These are phyloP conservation scores for Croton setiger DNA, from an alignment of 441 rosid genomes.

Conservation along the genomic window DNA sequence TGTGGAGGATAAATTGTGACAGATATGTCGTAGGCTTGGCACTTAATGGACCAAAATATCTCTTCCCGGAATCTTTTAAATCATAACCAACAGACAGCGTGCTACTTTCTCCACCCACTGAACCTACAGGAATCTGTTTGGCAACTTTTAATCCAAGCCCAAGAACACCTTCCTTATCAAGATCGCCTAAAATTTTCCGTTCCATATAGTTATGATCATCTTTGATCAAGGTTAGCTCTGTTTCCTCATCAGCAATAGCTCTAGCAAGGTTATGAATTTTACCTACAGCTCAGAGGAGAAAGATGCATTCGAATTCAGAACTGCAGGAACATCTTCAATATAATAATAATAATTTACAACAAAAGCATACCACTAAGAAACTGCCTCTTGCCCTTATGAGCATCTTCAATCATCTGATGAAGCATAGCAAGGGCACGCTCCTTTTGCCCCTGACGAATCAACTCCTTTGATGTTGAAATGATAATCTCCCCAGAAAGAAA, in stretches of 20 bases:
- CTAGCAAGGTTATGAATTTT: constrained; percentile 97
- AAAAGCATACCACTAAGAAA: constrained; percentile 79
- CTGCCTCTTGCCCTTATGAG: constrained; percentile 96
- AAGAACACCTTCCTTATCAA: constrained; percentile 78
- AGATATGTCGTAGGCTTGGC: constrained; percentile 84
- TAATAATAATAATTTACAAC: constrained; percentile 16
- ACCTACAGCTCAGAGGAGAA: constrained; percentile 47
- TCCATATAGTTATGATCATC: constrained; percentile 47
- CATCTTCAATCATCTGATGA: constrained; percentile 98
- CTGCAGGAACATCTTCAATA: constrained; percentile 18
- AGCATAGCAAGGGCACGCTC: constrained; percentile 94
- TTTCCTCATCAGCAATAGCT: constrained; percentile 93
- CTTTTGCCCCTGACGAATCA: constrained; percentile 78
- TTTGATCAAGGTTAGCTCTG: constrained; percentile 51
- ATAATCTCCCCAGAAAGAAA: constrained; percentile 64
- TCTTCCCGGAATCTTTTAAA: constrained; percentile 71
- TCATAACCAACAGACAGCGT: constrained; percentile 54
- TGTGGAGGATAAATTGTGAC: constrained; percentile 91
- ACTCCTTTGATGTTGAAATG: constrained; percentile 58
- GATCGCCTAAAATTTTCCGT: constrained; percentile 36
- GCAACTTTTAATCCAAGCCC: constrained; percentile 83
- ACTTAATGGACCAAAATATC: constrained; percentile 70
- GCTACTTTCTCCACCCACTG: constrained; percentile 45
- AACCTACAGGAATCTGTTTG: constrained; percentile 47
- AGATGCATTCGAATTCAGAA: constrained; percentile 29